phyloP scores from a whole-genome alignment of 1,284 basidiomycete species.

The Austropuccinia psidii region DNA sequence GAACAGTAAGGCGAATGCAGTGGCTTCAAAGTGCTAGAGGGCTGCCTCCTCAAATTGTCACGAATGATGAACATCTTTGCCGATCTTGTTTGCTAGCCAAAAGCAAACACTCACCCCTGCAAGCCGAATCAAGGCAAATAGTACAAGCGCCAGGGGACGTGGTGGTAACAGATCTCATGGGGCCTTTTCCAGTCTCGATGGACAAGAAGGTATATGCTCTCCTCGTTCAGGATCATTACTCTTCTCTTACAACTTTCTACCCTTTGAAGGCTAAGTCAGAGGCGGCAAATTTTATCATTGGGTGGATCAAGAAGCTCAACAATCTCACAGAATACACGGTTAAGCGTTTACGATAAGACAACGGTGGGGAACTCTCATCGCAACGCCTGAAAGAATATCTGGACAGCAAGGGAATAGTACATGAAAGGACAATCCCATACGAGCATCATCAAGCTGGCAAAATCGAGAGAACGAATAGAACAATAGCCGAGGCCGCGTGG shows the following conservation, averaged over 20 bases:
- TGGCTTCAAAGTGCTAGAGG: no score
- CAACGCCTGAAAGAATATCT: neutral
- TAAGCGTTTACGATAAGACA: neutral
- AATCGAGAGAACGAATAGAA: neutral
- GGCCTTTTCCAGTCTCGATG: neutral
- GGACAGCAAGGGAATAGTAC: neutral
- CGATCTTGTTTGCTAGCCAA: neutral
- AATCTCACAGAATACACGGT: neutral
- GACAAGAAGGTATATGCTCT: neutral
- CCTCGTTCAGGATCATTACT: neutral
- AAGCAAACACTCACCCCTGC: neutral
- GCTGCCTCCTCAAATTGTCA: neutral
- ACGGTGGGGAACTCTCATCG: neutral
- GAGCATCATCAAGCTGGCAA: conserved; percentile 2
- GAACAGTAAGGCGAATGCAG: no score
- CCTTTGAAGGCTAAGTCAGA: neutral
- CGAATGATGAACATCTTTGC: neutral
- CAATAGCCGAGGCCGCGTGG: neutral
- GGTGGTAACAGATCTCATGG: neutral
- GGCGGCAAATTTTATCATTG: no score
- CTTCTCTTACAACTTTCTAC: neutral
- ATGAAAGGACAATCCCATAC: conserved; percentile 2
- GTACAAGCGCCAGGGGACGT: neutral
- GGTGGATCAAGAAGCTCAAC: neutral
- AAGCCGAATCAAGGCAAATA: neutral